These are phyloP conservation scores for Pilasporangium apinafurcum DNA, from an alignment of 352 stramenopile genomes.

Conservation along the genomic window DNA sequence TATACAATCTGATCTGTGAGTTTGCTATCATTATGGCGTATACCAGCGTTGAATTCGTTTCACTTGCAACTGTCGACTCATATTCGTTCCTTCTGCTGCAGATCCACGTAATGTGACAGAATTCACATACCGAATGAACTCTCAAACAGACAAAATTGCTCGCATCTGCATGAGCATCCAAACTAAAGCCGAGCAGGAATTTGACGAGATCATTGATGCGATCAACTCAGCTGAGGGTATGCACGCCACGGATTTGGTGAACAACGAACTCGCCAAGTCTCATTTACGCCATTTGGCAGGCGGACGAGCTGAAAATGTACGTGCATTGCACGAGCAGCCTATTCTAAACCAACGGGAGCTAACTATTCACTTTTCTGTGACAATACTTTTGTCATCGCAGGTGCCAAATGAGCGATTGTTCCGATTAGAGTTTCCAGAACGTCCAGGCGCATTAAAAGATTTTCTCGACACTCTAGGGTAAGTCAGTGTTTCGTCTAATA, in stretches of 20 bases:
- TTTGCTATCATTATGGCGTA: neutral
- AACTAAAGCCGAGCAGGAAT: conserved; percentile 66
- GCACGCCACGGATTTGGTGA: conserved; percentile 88
- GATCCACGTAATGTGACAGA: conserved; percentile 90
- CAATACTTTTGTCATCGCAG: conserved; percentile 5
- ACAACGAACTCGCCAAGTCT: conserved; percentile 95
- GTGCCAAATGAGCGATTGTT: conserved; percentile 93
- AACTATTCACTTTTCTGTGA: neutral
- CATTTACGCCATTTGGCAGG: conserved; percentile 95
- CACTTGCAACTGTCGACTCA: neutral
- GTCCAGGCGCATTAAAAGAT: conserved; percentile 85
- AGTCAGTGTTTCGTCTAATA: neutral
- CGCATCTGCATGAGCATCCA: conserved; percentile 97
- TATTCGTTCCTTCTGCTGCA: conserved; percentile 7
- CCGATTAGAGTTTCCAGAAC: conserved; percentile 95
- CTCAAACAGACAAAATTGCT: conserved; percentile 62
- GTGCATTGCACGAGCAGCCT: neutral
- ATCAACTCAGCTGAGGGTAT: conserved; percentile 82
- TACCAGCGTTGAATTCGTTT: neutral
- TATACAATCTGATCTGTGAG: conserved; percentile 78
- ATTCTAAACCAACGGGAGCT: neutral
- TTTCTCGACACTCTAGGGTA: conserved; percentile 90
- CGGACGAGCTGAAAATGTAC: conserved; percentile 72
- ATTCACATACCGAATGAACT: conserved; percentile 95
- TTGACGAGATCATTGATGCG: conserved; percentile 47